Evolutionary conservation across 2,329 filamentous ascomycete genomes (phyloP).

Genomic region (Colletotrichum siamense): DNA sequence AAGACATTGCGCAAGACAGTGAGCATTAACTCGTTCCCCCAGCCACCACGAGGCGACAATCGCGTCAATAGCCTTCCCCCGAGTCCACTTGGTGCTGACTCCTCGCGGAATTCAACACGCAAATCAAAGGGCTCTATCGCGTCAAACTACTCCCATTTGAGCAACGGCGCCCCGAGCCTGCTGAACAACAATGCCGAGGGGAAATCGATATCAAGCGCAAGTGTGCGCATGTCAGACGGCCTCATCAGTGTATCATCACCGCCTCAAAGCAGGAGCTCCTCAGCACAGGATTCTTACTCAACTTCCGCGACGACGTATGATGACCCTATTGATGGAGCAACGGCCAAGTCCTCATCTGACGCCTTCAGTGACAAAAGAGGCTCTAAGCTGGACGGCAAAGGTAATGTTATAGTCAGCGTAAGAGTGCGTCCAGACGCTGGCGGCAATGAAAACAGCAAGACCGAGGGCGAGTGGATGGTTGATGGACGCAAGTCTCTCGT

Average conservation of each 20-base stretch:
- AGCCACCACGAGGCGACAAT: slow-evolving; percentile 76
- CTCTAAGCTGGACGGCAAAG: slow-evolving; percentile 76
- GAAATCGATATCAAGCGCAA: slow-evolving; percentile 70
- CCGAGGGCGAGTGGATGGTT: slow-evolving; percentile 89
- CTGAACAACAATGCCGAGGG: slow-evolving; percentile 81
- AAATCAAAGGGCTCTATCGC: slow-evolving; percentile 64
- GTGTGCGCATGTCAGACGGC: slow-evolving; percentile 73
- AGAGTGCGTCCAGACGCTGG: slow-evolving; percentile 85
- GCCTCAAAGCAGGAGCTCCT: slow-evolving; percentile 88
- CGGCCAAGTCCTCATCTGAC: slow-evolving; percentile 34
- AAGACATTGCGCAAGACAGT: slow-evolving; percentile 84
- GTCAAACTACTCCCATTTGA: slow-evolving; percentile 44
- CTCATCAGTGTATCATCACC: slow-evolving; percentile 81
- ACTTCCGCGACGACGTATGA: slow-evolving; percentile 91
- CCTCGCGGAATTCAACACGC: slow-evolving; percentile 46
- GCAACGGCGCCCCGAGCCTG: slow-evolving; percentile 70
- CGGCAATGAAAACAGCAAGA: slow-evolving; percentile 60
- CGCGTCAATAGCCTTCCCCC: slow-evolving; percentile 66
- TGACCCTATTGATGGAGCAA: slow-evolving; percentile 67
- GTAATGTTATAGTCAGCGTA: slow-evolving; percentile 95
- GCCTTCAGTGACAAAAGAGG: slow-evolving; percentile 46
- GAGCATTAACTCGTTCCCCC: slow-evolving; percentile 93
- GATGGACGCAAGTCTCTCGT: slow-evolving; percentile 84
- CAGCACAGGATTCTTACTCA: slow-evolving; percentile 89
- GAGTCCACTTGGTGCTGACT: slow-evolving; percentile 62